Evolutionary conservation across 139 green algal species (phyloP).

Genomic region (Coelastrella sp.): DNA sequence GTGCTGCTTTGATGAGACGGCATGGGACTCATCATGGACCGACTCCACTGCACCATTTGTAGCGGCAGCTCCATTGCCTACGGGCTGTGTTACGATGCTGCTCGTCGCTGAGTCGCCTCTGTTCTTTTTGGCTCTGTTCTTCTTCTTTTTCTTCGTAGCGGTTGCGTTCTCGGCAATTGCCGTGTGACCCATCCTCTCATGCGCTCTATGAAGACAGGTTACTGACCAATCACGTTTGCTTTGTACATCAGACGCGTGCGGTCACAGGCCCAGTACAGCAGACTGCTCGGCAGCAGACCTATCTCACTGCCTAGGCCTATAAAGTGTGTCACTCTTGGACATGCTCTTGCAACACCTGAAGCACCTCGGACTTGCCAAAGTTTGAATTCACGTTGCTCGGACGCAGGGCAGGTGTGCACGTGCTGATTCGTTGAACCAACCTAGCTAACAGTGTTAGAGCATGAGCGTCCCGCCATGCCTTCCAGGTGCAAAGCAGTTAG

Average conservation of each 20-base stretch:
- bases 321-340: constrained; percentile 1
- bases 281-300: too few species aligned
- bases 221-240: too few species aligned
- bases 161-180: background rate
- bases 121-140: background rate
- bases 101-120: background rate
- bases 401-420: background rate
- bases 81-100: background rate
- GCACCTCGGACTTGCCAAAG: too few species aligned
- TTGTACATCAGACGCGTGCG: background rate
- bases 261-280: too few species aligned
- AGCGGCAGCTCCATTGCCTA: background rate
- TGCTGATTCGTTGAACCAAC: background rate
- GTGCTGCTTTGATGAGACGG: background rate
- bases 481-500: background rate
- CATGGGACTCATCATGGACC: background rate
- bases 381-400: too few species aligned
- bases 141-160: constrained; percentile 5
- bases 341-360: background rate
- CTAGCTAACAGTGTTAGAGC: background rate
- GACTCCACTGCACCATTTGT: background rate
- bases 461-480: background rate
- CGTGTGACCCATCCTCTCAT: background rate
- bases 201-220: background rate
- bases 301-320: too few species aligned